Base-by-base conservation (phyloP, 2,329 filamentous ascomycete species). In the Coniochaeta hoffmannii region DNA sequence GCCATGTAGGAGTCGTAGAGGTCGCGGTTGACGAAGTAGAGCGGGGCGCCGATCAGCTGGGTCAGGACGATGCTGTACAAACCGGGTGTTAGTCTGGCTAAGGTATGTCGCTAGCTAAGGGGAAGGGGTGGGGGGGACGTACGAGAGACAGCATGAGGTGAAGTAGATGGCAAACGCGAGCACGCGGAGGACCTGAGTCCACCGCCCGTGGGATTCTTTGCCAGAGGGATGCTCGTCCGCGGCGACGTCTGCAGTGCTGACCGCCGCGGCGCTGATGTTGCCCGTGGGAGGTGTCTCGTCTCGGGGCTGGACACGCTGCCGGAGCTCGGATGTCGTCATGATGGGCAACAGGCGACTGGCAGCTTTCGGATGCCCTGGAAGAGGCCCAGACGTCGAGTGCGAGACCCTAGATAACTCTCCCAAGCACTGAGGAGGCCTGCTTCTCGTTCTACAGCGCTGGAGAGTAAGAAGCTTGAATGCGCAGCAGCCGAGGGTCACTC, bases 1-100 rank as follows among this genome's bases (percentile, higher is more conserved):
- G 89, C 85, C 83, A 96, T 95, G 73, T 90, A 95, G 59, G 86
- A 81, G 70, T 95, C 88, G 74, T 90, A 96, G 65, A 88, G 81
- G 49, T 90, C 85, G 56, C 83, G 83, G 67, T 90, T 87, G 64
- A 90, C 74, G 58, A 85, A 79, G 67, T 94, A 94, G 50, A 96
- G 71, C 2, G 89, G 89, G 0, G 82, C 72, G 32, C 90, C 90
- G 56, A 95, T 73, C 59, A 91, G 77, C 65, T 96, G 90, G 7
- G 89, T 90, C 17, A 82, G 68, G 62, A 82, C 81, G 64, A 88
- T 83, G 15, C 84, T 87, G 60, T 12, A 22, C 56, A n/a, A 41
- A 30, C 53, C 11, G 10, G n/a, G 4, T 24, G 30, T 17, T 51
- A n/a, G 46, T 36, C n/a, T 54, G 30, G n/a, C 10, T 12, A 26